These are phyloP conservation scores for Kockiozyma suomiensis DNA, from an alignment of 805 yeast genomes.

Conservation along the genomic window DNA sequence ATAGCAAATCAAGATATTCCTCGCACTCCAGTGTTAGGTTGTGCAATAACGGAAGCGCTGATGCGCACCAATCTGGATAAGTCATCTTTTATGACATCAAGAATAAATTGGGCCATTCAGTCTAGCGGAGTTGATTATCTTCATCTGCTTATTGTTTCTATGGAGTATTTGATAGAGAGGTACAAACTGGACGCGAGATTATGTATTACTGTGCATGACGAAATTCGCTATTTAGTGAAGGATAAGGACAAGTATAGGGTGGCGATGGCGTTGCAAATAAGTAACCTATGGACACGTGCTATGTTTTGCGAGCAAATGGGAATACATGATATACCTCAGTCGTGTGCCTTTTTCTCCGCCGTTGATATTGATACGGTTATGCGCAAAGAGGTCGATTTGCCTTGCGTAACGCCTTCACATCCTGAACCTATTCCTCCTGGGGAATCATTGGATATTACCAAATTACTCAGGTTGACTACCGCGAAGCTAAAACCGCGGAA, in stretches of 20 bases:
- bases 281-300: slow-evolving; percentile 94
- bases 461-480: slow-evolving; percentile 5
- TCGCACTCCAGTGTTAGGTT: slow-evolving; percentile 87
- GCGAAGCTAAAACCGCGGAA: slow-evolving; percentile 9
- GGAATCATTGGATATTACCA: slow-evolving; percentile 65
- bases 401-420: slow-evolving; percentile 89
- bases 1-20: slow-evolving; percentile 83
- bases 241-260: slow-evolving; percentile 74
- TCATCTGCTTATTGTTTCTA: slow-evolving; percentile 78
- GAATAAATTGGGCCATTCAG: slow-evolving; percentile 98
- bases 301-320: slow-evolving; percentile 94
- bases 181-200: slow-evolving; percentile 75
- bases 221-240: slow-evolving; percentile 76
- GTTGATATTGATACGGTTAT: slow-evolving; percentile 87
- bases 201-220: slow-evolving; percentile 91
- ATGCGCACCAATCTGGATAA: slow-evolving; percentile 63
- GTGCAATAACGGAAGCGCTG: slow-evolving; percentile 87
- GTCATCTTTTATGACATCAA: slow-evolving; percentile 75
- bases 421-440: slow-evolving; percentile 74
- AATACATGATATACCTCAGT: slow-evolving; percentile 84
- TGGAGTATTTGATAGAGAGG: slow-evolving; percentile 74
- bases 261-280: slow-evolving; percentile 81
- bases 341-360: slow-evolving; percentile 92
- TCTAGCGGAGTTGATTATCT: slow-evolving; percentile 97
- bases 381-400: slow-evolving; percentile 90